These are phyloP conservation scores for Neofusicoccum ribis DNA, from an alignment of 2,329 filamentous ascomycete genomes.

Conservation along the genomic window DNA sequence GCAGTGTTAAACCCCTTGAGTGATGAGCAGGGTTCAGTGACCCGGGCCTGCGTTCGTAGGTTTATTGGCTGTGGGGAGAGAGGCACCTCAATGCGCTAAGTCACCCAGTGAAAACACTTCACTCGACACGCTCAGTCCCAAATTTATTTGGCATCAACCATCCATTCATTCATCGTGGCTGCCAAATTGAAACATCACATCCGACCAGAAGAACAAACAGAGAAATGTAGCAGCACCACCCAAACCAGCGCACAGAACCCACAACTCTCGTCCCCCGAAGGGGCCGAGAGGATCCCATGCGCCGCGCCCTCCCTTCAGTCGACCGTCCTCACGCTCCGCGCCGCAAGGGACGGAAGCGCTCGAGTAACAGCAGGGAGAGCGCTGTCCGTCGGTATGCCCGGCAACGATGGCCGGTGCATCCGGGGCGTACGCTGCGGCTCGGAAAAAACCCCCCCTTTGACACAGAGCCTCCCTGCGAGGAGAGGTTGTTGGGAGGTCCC, in stretches of 20 bases:
- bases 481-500: too few relatives aligned
- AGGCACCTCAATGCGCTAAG: too few relatives aligned
- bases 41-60: too few relatives aligned
- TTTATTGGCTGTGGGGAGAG: too few relatives aligned
- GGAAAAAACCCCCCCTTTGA: not conserved
- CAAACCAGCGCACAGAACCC: constrained; percentile 8
- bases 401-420: not conserved
- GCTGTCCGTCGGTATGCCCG: not conserved
- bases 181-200: not conserved
- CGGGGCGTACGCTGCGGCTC: not conserved
- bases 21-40: too few relatives aligned
- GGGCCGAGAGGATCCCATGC: not conserved
- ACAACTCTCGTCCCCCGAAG: not conserved
- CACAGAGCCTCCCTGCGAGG: too few relatives aligned
- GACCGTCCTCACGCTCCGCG: not conserved
- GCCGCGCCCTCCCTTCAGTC: not conserved
- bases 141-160: too few relatives aligned
- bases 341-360: not conserved
- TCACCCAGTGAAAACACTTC: too few relatives aligned
- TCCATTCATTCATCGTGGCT: not conserved
- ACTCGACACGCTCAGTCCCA: too few relatives aligned
- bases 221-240: constrained; percentile 1
- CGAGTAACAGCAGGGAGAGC: not conserved
- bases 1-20: too few relatives aligned
- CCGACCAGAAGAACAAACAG: not conserved